Evolutionary conservation across 371 early-diverging fungal species (phyloP).

Genomic region (Lichtheimia hyalospora): DNA sequence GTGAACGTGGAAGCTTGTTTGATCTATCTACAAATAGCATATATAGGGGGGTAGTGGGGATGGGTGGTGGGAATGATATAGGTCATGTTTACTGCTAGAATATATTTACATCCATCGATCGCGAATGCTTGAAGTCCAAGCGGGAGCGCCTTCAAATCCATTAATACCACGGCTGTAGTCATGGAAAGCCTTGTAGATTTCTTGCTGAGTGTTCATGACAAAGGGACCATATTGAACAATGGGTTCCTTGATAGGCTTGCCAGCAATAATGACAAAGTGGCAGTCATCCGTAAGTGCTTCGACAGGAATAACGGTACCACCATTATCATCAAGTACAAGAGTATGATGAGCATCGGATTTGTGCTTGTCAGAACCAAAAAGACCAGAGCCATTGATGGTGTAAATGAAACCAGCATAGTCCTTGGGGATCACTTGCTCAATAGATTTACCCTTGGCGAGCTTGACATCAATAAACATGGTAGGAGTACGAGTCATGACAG

Average conservation of each 20-base stretch:
- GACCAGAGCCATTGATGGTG: constrained; percentile 58
- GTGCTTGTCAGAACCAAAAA: constrained; percentile 50
- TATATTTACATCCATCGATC: constrained; percentile 11
- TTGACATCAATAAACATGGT: constrained; percentile 74
- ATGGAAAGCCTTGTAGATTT: constrained; percentile 53
- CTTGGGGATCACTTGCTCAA: constrained; percentile 61
- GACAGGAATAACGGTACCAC: constrained; percentile 39
- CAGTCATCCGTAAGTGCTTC: constrained; percentile 51
- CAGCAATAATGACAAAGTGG: constrained; percentile 63
- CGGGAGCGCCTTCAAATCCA: constrained; percentile 58
- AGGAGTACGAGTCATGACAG: constrained; percentile 68
- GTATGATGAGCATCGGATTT: constrained; percentile 58
- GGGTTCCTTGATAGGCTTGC: constrained; percentile 57
- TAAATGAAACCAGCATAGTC: constrained; percentile 68
- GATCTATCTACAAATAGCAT: too few species aligned
- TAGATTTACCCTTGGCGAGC: constrained; percentile 51
- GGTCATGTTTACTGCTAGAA: neutral
- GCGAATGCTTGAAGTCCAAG: constrained; percentile 36
- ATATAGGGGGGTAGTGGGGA: too few species aligned
- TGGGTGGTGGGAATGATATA: neutral
- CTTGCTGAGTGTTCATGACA: constrained; percentile 58
- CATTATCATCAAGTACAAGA: constrained; percentile 49
- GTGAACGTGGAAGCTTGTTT: too few species aligned
- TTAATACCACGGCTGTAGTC: constrained; percentile 51
- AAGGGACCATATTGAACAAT: constrained; percentile 64